phyloP scores from a whole-genome alignment of 257 asterid species.

The Solanum tacnaense region DNA sequence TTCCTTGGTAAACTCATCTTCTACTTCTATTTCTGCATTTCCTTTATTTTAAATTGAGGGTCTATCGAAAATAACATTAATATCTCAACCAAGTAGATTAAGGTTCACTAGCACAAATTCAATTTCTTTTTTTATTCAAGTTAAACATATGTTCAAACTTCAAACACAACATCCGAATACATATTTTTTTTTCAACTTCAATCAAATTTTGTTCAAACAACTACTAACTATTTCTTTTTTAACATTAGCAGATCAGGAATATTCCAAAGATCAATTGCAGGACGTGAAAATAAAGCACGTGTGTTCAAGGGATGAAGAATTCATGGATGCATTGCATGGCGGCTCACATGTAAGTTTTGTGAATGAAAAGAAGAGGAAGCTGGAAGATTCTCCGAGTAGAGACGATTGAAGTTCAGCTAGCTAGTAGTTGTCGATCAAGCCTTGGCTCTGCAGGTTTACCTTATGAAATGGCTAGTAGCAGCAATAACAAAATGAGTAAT shows the following conservation, averaged over 20 bases:
- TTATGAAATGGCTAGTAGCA: not conserved
- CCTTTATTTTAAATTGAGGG: not conserved
- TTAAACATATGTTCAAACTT: too few species aligned
- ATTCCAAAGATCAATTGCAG: slow-evolving; percentile 42
- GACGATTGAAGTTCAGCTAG: slow-evolving; percentile 4
- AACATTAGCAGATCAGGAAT: slow-evolving; percentile 6
- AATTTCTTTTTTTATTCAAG: too few species aligned
- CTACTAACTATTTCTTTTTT: not conserved
- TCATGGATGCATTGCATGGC: slow-evolving; percentile 31
- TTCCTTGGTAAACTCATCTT: slow-evolving; percentile 35
- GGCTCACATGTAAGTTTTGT: slow-evolving; percentile 23
- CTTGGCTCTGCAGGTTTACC: not conserved
- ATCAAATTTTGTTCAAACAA: not conserved
- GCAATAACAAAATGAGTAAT: slow-evolving; percentile 2
- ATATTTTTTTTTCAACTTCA: too few species aligned
- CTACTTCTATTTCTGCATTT: too few species aligned
- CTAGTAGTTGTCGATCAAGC: not conserved
- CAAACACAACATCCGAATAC: too few species aligned
- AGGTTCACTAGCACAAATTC: not conserved
- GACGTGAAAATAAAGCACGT: slow-evolving; percentile 39
- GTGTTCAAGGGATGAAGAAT: slow-evolving; percentile 37
- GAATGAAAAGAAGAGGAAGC: slow-evolving; percentile 34
- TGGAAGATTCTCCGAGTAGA: slow-evolving; percentile 4
- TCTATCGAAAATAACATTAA: too few species aligned
- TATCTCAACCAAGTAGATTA: not conserved